A percentile compares a stretch with the other conserved stretches of the same genome.
These are phyloP conservation scores for Crataegus laevigata DNA, from an alignment of 306 rosid genomes.

Conservation along the genomic window DNA sequence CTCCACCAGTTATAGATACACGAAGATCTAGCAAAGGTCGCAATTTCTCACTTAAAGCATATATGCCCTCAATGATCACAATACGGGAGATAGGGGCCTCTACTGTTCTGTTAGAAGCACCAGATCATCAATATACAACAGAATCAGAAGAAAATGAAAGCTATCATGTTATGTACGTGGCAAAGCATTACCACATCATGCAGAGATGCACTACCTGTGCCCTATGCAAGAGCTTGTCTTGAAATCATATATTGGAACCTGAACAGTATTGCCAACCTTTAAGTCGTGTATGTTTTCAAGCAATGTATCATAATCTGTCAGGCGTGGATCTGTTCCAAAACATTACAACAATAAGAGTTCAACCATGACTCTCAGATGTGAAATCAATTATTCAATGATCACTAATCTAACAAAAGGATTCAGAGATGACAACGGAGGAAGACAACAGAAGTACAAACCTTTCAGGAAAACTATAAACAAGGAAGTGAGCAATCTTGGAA, in stretches of 20 bases:
- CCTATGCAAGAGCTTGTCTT: conserved; percentile 82
- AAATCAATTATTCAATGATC: conserved; percentile 4
- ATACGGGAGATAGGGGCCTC: conserved; percentile 90
- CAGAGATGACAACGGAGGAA: background rate
- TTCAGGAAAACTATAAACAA: background rate
- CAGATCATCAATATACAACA: background rate
- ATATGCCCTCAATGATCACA: conserved; percentile 86
- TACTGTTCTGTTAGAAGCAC: conserved; percentile 53
- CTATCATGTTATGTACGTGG: background rate
- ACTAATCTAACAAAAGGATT: background rate
- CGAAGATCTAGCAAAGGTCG: conserved; percentile 94
- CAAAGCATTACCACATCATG: conserved; percentile 1
- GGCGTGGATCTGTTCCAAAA: conserved; percentile 83
- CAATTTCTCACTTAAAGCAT: conserved; percentile 81
- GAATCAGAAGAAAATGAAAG: background rate
- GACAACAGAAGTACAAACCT: background rate
- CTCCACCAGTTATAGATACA: conserved; percentile 94
- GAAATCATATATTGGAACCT: conserved; percentile 95
- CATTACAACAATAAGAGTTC: conserved; percentile 23
- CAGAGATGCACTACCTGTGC: conserved; percentile 59
- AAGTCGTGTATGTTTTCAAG: conserved; percentile 78
- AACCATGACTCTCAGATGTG: conserved; percentile 22
- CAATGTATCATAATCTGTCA: conserved; percentile 90
- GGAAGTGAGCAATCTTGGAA: background rate
- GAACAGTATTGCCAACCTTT: conserved; percentile 75